Percentiles rank a stretch among this genome's conserved stretches.
These are phyloP conservation scores for Tulasnella sp. DNA, from an alignment of 768 basidiomycete species.

Conservation along the genomic window DNA sequence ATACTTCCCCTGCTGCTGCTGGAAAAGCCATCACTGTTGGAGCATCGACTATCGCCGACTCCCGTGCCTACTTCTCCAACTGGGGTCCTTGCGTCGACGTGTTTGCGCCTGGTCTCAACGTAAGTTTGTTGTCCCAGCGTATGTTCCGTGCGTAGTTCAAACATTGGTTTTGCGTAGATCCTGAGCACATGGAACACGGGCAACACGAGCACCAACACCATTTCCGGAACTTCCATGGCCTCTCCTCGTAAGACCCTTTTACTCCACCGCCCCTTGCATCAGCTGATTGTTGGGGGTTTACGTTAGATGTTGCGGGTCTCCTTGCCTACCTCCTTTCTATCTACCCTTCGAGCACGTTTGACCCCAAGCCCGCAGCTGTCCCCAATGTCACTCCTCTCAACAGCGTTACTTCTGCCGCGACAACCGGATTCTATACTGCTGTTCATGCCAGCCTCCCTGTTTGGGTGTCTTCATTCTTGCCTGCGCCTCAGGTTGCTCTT, in stretches of 20 bases:
- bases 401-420: conserved; percentile 23
- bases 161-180: conserved; percentile 33
- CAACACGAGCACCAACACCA: conserved; percentile 46
- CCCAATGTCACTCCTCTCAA: conserved; percentile 4
- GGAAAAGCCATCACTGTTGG: conserved; percentile 89
- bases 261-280: not conserved
- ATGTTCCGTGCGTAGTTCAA: not conserved
- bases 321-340: conserved; percentile 86
- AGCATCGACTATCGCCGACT: conserved; percentile 70
- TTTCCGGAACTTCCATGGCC: conserved; percentile 92
- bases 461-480: conserved; percentile 47
- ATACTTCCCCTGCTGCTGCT: conserved; percentile 82
- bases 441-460: conserved; percentile 44
- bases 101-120: conserved; percentile 60
- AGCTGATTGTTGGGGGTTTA: not conserved
- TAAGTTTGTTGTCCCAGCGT: not conserved
- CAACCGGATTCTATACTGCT: conserved; percentile 41
- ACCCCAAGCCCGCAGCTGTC: conserved; percentile 30
- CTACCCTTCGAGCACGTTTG: conserved; percentile 55
- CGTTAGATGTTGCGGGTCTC: conserved; percentile 51
- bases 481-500: conserved; percentile 21
- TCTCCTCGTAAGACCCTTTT: conserved; percentile 50
- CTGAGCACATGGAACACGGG: conserved; percentile 73
- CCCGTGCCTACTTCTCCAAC: conserved; percentile 90
- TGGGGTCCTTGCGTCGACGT: conserved; percentile 81